Evolutionary conservation across 2,329 filamentous ascomycete species (phyloP).

Genomic region (Fusarium falciforme): DNA sequence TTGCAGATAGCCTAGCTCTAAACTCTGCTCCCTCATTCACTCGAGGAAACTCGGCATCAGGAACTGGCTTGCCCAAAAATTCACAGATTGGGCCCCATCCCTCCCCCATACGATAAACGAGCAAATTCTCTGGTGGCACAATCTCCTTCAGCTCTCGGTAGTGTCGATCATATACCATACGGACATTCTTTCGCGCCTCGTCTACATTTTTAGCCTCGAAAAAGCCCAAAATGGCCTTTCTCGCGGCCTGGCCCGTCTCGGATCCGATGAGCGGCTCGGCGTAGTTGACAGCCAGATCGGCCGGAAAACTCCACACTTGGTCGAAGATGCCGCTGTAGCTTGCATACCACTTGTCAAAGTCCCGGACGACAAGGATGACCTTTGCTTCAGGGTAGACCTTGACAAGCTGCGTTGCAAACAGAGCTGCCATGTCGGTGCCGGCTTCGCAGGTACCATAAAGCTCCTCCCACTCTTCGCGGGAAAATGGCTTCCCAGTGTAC

Average conservation of each 20-base stretch:
- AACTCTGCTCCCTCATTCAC: slow-evolving; percentile 46
- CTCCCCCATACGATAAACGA: slow-evolving; percentile 47
- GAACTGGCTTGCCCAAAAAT: slow-evolving; percentile 50
- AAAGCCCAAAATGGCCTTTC: slow-evolving; percentile 46
- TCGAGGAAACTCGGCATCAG: slow-evolving; percentile 46
- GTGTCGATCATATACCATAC: slow-evolving; percentile 46
- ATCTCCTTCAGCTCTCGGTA: slow-evolving; percentile 43
- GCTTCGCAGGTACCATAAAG: slow-evolving; percentile 47
- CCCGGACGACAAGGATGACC: slow-evolving; percentile 47
- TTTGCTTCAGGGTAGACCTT: slow-evolving; percentile 49
- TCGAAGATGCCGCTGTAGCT: slow-evolving; percentile 46
- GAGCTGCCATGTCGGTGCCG: slow-evolving; percentile 44
- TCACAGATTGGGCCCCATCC: slow-evolving; percentile 53
- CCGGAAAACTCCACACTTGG: slow-evolving; percentile 35
- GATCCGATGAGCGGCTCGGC: slow-evolving; percentile 49
- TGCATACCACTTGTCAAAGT: slow-evolving; percentile 47
- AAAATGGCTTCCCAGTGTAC: slow-evolving; percentile 44
- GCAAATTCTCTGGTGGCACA: slow-evolving; percentile 39
- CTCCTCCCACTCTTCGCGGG: slow-evolving; percentile 48
- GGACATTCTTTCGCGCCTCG: slow-evolving; percentile 38
- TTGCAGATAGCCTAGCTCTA: slow-evolving; percentile 7
- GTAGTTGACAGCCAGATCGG: slow-evolving; percentile 27
- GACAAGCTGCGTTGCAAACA: slow-evolving; percentile 46
- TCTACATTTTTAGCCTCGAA: slow-evolving; percentile 37
- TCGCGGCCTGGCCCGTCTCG: slow-evolving; percentile 36